Evolutionary conservation across 2,329 filamentous ascomycete species (phyloP), one percentile per base, ranked within the genome.

Genomic region (Fusarium sp.): DNA sequence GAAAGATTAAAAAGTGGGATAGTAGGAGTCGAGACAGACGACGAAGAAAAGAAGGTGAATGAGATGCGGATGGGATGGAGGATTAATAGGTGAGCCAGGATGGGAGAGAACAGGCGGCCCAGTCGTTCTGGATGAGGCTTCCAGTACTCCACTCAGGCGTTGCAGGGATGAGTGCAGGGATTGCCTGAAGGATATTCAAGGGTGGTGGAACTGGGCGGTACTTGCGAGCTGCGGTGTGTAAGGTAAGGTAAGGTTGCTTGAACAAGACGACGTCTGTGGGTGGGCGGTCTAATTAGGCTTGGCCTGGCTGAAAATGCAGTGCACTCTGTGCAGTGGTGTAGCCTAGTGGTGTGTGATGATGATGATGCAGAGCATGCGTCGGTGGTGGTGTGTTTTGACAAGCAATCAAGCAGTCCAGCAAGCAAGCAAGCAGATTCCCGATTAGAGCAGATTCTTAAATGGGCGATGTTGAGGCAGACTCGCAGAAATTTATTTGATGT

Each of bases 121-220:
- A 75, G 71, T 75, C 65, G 72, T 69, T 74, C 54, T 65, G 60
- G 63, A 72, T 69, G 72, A 75, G 73, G 73, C 73, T 74, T 72
- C 72, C 58, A 70, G 68, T 13, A 68, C 67, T 65, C 65, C 72
- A 73, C 70, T 50, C 44, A 36, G 46, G 31, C 36, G 16, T 8
- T 38, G 59, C 67, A 68, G 62, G 63, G 62, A 50, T 67, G 1
- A 5, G 23, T 44, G 41, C 57, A 71, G 57, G 67, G 70, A 56
- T 67, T 37, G 34, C 45, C 45, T 41, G 55, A 62, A 62, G 58
- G 71, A 55, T 62, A 46, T 47, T 47, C 62, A 71, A 65, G 67
- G 71, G 51, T 69, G 64, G 64, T 62, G 49, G 47, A 62, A 60
- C 61, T 65, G 55, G 52, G 65, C 58, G 54, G 62, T 61, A 65